These are phyloP conservation scores for Colletotrichum zoysiae DNA, from an alignment of 2,329 filamentous ascomycete species.

Conservation along the genomic window DNA sequence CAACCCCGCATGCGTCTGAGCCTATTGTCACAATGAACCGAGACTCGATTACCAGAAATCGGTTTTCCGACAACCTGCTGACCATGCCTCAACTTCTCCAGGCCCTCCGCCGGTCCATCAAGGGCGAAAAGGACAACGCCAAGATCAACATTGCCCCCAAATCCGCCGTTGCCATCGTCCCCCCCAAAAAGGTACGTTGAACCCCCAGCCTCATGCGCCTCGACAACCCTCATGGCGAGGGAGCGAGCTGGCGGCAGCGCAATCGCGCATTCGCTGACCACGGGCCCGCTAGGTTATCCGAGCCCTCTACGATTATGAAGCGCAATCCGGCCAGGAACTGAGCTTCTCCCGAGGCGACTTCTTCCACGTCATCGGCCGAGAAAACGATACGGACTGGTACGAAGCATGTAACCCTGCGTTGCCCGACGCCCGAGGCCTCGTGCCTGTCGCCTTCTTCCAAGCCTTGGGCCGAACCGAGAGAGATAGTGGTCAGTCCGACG, in stretches of 20 bases:
- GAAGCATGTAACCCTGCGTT: constrained; percentile 96
- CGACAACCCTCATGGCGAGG: constrained; percentile 3
- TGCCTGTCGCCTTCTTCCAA: constrained; percentile 95
- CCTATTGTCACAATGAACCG: constrained; percentile 40
- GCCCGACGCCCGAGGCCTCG: constrained; percentile 87
- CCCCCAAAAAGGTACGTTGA: constrained; percentile 86
- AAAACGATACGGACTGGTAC: constrained; percentile 97
- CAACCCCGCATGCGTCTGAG: constrained; percentile 39
- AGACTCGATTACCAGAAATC: constrained; percentile 38
- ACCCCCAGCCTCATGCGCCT: constrained; percentile 21
- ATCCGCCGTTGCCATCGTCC: constrained; percentile 87
- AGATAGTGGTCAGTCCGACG: constrained; percentile 82
- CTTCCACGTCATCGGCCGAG: constrained; percentile 96
- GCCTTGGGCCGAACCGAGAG: constrained; percentile 91
- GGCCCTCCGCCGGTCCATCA: constrained; percentile 89
- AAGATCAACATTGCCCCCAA: constrained; percentile 86
- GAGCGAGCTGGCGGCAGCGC: constrained; percentile 1
- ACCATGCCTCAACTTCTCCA: constrained; percentile 63
- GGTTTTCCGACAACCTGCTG: constrained; percentile 48
- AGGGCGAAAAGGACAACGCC: constrained; percentile 84
- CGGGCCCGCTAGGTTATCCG: constrained; percentile 82
- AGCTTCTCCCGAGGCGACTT: constrained; percentile 96
- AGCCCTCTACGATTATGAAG: constrained; percentile 93
- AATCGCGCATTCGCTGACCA: constrained; percentile 43
- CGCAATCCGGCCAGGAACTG: constrained; percentile 81